These are phyloP conservation scores for Arthroderma sp. DNA, from an alignment of 2,329 filamentous ascomycete species.

Conservation along the genomic window DNA sequence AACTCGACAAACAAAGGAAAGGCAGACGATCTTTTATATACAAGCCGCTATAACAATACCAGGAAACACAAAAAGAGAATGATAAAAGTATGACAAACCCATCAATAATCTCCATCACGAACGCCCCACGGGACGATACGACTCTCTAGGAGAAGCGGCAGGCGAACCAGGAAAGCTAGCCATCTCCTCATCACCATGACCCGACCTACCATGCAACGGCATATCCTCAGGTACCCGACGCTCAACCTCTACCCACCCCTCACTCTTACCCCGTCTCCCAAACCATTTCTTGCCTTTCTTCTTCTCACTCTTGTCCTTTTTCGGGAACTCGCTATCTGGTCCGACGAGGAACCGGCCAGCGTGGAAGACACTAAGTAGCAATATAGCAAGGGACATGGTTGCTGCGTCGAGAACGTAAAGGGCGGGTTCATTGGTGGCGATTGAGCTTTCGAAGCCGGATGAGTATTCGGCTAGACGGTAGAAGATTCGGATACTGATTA, in stretches of 20 bases:
- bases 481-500: constrained; percentile 43
- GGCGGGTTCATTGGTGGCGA: constrained; percentile 24
- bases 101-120: too few species aligned
- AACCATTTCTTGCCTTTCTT: constrained; percentile 3
- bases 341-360: constrained; percentile 23
- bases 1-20: too few species aligned
- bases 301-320: constrained; percentile 10
- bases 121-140: too few species aligned
- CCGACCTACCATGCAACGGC: too few species aligned
- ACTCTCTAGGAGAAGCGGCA: too few species aligned
- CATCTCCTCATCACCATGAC: too few species aligned
- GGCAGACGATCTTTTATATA: too few species aligned
- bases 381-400: constrained; percentile 27
- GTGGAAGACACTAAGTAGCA: constrained; percentile 25
- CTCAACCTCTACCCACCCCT: not conserved
- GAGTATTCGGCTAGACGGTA: constrained; percentile 50
- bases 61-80: too few species aligned
- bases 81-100: too few species aligned
- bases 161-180: too few species aligned
- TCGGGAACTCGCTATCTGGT: constrained; percentile 19
- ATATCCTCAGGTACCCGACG: not conserved
- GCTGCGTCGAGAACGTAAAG: constrained; percentile 28
- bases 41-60: too few species aligned
- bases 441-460: constrained; percentile 30
- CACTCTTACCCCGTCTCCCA: not conserved